Evolutionary conservation across 257 asterid genomes (phyloP).

Genomic region (Solanum neorickii): DNA sequence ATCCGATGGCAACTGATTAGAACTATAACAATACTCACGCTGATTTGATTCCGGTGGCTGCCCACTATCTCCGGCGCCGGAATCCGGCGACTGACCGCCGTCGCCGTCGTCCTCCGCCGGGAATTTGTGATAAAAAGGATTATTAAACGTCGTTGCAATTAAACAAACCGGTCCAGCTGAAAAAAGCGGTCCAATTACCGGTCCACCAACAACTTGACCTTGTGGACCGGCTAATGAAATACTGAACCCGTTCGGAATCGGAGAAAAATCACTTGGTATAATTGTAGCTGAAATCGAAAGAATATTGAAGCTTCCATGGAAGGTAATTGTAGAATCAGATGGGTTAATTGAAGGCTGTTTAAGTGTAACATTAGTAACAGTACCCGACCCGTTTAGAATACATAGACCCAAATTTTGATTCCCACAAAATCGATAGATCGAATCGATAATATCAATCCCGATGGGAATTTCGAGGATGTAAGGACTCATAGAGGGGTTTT

Average conservation of each 20-base stretch:
- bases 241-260: constrained; percentile 28
- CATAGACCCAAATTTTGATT: constrained; percentile 31
- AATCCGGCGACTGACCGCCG: neutral
- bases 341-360: constrained; percentile 45
- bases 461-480: constrained; percentile 51
- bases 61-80: neutral
- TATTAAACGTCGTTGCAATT: constrained; percentile 58
- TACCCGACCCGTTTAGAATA: constrained; percentile 49
- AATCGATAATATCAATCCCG: constrained; percentile 37
- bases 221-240: constrained; percentile 64
- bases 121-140: constrained; percentile 41
- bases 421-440: constrained; percentile 30
- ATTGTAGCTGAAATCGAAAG: constrained; percentile 59
- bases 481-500: constrained; percentile 50
- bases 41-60: neutral
- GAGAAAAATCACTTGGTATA: neutral
- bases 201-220: constrained; percentile 77
- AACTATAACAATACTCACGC: constrained; percentile 7
- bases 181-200: constrained; percentile 52
- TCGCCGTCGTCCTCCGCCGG: constrained; percentile 19
- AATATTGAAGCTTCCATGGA: constrained; percentile 65
- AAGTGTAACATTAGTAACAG: constrained; percentile 42
- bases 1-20: constrained; percentile 24
- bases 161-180: constrained; percentile 50
- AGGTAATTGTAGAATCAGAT: constrained; percentile 52